These are phyloP conservation scores for Sphagnum tenellum DNA, from an alignment of 225 moss, liverwort and hornwort species.

Conservation along the genomic window DNA sequence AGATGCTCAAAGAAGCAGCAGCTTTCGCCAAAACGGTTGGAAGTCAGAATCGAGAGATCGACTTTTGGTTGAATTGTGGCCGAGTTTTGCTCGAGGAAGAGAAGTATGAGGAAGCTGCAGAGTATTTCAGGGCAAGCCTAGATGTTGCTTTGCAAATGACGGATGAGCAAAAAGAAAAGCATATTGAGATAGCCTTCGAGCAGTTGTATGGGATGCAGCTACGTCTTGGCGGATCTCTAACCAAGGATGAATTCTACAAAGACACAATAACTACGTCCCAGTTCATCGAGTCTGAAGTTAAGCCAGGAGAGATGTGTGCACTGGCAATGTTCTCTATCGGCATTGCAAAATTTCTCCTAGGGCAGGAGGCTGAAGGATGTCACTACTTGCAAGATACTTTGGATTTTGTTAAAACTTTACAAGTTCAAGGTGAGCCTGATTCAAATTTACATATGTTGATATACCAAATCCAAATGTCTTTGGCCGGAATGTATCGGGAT, in stretches of 20 bases:
- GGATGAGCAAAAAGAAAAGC: background rate
- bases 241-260: background rate
- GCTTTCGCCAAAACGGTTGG: background rate
- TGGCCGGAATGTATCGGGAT: no score
- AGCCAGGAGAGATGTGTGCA: background rate
- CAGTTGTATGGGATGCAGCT: background rate
- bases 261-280: background rate
- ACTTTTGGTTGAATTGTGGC: background rate
- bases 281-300: background rate
- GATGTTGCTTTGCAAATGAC: background rate
- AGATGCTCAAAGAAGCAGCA: background rate
- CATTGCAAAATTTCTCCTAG: background rate
- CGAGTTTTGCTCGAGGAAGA: background rate
- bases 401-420: background rate
- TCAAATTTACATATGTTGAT: no score
- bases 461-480: no score
- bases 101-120: background rate
- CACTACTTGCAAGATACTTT: background rate
- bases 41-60: background rate
- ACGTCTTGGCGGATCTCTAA: background rate
- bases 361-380: background rate
- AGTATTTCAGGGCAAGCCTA: background rate
- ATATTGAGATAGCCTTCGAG: background rate
- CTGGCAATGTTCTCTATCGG: background rate
- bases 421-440: background rate